phyloP scores from a whole-genome alignment of 805 yeast species.

The Ogataea philodendri region DNA sequence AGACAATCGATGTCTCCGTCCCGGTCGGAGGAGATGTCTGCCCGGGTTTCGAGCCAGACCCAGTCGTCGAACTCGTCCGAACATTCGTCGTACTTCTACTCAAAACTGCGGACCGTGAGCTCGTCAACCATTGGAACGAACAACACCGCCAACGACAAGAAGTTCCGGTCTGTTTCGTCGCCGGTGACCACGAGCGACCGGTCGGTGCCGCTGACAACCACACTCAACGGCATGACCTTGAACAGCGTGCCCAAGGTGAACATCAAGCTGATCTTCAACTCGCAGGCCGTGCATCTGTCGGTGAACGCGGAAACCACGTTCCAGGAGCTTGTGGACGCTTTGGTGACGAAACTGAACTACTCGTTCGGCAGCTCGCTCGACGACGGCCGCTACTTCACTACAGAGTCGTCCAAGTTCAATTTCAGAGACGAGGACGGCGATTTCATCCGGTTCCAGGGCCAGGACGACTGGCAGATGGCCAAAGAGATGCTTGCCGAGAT shows the following conservation, averaged over 20 bases:
- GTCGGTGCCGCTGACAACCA: slow-evolving; percentile 6
- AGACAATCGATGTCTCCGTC: slow-evolving; percentile 12
- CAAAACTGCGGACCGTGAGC: slow-evolving; percentile 30
- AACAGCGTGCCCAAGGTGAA: slow-evolving; percentile 18
- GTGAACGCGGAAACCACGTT: slow-evolving; percentile 41
- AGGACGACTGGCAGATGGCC: slow-evolving; percentile 87
- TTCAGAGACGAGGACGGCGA: slow-evolving; percentile 97
- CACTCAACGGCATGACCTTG: slow-evolving; percentile 3
- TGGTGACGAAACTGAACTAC: slow-evolving; percentile 50
- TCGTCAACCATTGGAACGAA: slow-evolving; percentile 24
- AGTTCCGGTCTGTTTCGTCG: slow-evolving; percentile 35
- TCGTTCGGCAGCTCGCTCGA: slow-evolving; percentile 52
- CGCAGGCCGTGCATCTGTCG: slow-evolving; percentile 61
- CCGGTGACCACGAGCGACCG: slow-evolving; percentile 24
- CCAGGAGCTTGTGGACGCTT: slow-evolving; percentile 39
- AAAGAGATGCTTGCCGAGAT: slow-evolving; percentile 61
- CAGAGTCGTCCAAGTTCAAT: slow-evolving; percentile 49
- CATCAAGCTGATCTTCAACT: slow-evolving; percentile 36
- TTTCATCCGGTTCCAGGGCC: slow-evolving; percentile 76
- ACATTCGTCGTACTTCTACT: slow-evolving; percentile 20
- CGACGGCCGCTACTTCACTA: slow-evolving; percentile 27
- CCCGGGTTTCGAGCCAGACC: slow-evolving; percentile 20
- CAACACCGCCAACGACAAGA: slow-evolving; percentile 31
- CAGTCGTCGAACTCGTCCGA: slow-evolving; percentile 28
- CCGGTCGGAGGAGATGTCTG: slow-evolving; percentile 12